Base-by-base conservation (phyloP, 1,284 basidiomycete genomes). In the Malassezia arunalokei region DNA sequence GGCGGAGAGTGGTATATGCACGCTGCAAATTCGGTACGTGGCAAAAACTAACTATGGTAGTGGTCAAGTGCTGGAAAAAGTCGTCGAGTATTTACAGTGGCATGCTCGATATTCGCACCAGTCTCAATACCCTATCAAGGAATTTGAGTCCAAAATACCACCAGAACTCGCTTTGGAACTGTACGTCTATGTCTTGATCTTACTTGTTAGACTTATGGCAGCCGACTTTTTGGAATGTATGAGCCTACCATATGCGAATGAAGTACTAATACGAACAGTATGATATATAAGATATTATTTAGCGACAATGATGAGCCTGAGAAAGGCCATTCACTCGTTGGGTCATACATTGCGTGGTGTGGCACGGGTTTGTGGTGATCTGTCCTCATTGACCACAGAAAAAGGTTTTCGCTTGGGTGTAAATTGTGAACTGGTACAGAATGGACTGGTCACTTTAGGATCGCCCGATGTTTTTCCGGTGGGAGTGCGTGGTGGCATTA, bases 81-180 rank as follows among this genome's bases (percentile, higher is more conserved):
- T 88, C 30, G 77, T 83, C 37, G 86, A 89, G 70, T 89, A 86
- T 66, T 81, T 89, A 74, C 75, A 79, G 49, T 87, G 85, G 78
- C 86, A 84, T 74, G 76, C 80, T 0, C 76, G 82, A 54, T 85
- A 86, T 67, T 79, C 81, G 51, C 76, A 77, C 12, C 76, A 77
- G 0, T 73, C 78, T 2, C 83, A 82, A 57, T 82, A 83, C 59
- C 83, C 86, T 40, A 76, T 87, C 17, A 85, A 86, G 0, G 85
- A 88, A 56, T 83, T 87, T 59, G 76, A 79, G 66, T 84, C 87
- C 56, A 78, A 85, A 15, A 79, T 89, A 53, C 80, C 81, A 0
- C 84, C 85, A 2, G 86, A 88, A 73, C 80, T 89, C 28, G 83
- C 84, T 1, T 73, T 89, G 5, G 87, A 89, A 68, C 71, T 89